Conservation (phyloP, 176 grass and related monocot genomes). For the Eragrostis nindensis region DNA sequence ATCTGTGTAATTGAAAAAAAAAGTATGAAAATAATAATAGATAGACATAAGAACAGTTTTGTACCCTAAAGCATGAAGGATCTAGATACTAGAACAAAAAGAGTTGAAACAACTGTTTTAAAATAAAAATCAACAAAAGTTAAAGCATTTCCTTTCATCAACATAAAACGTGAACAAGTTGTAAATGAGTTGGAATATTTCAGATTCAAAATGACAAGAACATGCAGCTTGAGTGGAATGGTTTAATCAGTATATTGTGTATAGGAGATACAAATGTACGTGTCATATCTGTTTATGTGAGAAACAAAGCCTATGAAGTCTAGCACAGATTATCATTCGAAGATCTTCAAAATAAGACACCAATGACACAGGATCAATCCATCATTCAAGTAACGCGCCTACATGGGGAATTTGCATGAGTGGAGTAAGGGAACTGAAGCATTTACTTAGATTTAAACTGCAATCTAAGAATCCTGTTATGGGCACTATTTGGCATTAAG, state of each 20-base stretch:
- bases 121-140: neutral
- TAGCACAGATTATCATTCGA: neutral
- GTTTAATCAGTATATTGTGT: constrained; percentile 1
- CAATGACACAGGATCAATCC: neutral
- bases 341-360: constrained; percentile 13
- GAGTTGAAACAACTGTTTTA: constrained; percentile 1
- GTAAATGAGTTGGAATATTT: neutral
- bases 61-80: constrained; percentile 4
- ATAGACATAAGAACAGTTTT: constrained; percentile 21
- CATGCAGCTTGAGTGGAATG: constrained; percentile 14
- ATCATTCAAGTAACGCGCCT: neutral
- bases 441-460: neutral
- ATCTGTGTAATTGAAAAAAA: constrained; percentile 57
- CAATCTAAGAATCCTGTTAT: neutral
- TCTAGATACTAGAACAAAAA: neutral
- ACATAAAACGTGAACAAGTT: neutral
- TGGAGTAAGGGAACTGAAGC: neutral
- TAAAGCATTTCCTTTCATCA: constrained; percentile 2
- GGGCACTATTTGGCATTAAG: neutral
- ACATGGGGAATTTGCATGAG: neutral
- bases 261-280: constrained; percentile 13
- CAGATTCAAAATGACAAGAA: neutral
- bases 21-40: constrained; percentile 19
- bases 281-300: neutral
- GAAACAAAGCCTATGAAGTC: constrained; percentile 22